These are phyloP conservation scores for Daphne laureola DNA, from an alignment of 441 rosid species.

Conservation along the genomic window DNA sequence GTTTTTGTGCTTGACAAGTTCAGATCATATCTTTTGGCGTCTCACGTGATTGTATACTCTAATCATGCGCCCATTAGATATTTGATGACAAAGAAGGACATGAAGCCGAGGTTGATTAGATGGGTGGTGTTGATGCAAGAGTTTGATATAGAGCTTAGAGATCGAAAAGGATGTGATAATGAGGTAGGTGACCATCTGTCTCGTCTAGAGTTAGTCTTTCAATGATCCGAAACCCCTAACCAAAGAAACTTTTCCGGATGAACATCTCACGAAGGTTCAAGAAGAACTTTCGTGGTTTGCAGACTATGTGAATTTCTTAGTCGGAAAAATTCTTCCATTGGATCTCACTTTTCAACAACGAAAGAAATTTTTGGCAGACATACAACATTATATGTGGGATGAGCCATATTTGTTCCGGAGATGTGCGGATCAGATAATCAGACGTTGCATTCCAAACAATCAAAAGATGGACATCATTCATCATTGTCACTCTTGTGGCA, in stretches of 20 bases:
- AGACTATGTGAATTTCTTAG: background rate
- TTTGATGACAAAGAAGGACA: background rate
- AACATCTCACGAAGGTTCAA: background rate
- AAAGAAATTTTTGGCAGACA: too few relatives aligned
- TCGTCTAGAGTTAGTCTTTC: background rate
- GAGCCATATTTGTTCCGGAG: too few relatives aligned
- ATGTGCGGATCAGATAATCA: too few relatives aligned
- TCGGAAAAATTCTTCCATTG: too few relatives aligned
- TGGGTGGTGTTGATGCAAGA: too few relatives aligned
- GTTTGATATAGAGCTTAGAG: background rate
- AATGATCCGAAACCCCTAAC: background rate
- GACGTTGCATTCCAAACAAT: background rate
- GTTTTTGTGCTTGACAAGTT: conserved; percentile 1
- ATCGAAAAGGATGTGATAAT: background rate
- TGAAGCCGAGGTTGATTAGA: background rate
- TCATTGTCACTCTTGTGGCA: background rate
- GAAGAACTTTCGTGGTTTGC: background rate
- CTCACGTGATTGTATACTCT: background rate
- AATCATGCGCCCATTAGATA: background rate
- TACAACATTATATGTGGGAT: too few relatives aligned
- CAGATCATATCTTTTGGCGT: background rate
- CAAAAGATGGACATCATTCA: background rate
- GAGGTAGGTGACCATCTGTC: background rate
- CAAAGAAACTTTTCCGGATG: background rate
- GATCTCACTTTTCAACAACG: too few relatives aligned